Conservation (phyloP, 108 stramenopile species). For the Skeletonema costatum region DNA sequence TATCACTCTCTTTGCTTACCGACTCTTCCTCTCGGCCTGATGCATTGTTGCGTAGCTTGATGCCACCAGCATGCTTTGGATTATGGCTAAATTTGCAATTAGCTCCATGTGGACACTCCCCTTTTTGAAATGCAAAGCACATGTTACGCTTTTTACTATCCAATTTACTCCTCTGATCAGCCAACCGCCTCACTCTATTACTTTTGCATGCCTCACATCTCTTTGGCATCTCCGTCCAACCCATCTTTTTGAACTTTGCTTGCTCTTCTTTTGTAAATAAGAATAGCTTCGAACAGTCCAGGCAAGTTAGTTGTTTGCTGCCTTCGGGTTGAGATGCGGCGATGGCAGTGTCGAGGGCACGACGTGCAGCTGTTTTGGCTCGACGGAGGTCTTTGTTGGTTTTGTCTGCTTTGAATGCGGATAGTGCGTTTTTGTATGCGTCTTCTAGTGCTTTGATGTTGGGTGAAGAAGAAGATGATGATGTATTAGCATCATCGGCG, state of each 20-base stretch:
- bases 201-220: constrained; percentile 8
- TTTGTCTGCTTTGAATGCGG: constrained; percentile 43
- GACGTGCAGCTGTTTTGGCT: constrained; percentile 39
- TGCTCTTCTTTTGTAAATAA: constrained; percentile 6
- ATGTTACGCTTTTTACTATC: constrained; percentile 12
- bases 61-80: constrained; percentile 15
- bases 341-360: constrained; percentile 34
- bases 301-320: constrained; percentile 21
- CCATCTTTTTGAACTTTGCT: not conserved
- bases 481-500: not conserved
- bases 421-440: constrained; percentile 28
- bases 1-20: not conserved
- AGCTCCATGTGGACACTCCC: constrained; percentile 7
- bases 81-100: constrained; percentile 19
- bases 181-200: not conserved
- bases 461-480: not conserved
- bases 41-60: not conserved
- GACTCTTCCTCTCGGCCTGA: too few species aligned
- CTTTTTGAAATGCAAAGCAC: constrained; percentile 17
- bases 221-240: constrained; percentile 13
- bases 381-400: constrained; percentile 42
- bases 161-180: constrained; percentile 8
- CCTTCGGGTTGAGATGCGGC: constrained; percentile 7
- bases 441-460: constrained; percentile 21
- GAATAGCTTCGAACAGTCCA: constrained; percentile 31